Base-by-base conservation (phyloP, 1,284 basidiomycete species). In the Ustilago hordei region DNA sequence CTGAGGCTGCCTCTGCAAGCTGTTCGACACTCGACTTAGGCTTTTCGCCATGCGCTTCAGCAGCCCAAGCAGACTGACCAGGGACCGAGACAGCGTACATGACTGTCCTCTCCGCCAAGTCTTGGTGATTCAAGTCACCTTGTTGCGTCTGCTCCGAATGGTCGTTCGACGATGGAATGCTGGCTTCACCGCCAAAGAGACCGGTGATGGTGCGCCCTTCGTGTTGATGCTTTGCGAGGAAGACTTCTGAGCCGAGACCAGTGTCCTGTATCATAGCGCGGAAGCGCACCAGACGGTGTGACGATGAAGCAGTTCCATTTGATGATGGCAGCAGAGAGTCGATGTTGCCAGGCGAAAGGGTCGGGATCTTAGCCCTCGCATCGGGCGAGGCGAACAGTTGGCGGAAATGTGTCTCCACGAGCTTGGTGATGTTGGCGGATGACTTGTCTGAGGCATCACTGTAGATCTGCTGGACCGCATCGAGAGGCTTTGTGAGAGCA, bases 221-320 rank as follows among this genome's bases (percentile, higher is more conserved):
- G 8, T 68, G 62, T 23, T 72, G 62, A n/a, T 76, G 68, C n/a
- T 60, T 63, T 0, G 81, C 75, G 4, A 79, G 75, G 63, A 83
- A 86, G 28, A 86, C 80, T 55, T 86, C 86, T 9, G 75, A 82
- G 4, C 84, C 84, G 17, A 84, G 73, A 5, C 84, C 85, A 0
- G 86, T 86, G 69, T 87, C 86, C 64, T 86, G 86, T 8, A 87
- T 79, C 86, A 87, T 87, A 39, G 81, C 82, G 4, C 86, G 75
- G 69, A 85, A 86, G 17, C 81, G 68, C 6, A 86, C 86, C 31
- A 87, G 69, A 6, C 64, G 69, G 17, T 69, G 70, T 1, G 68
- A 31, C 19, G 86, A 87, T 9, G 62, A 17, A 1, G 57, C 45
- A 38, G 38, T n/a, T 6, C 15, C 17, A 53, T 57, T 53, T 1